A percentile compares a stretch with the other conserved stretches of the same genome.
These are phyloP conservation scores for Verbascum thapsus DNA, from an alignment of 257 asterid genomes.

Conservation along the genomic window DNA sequence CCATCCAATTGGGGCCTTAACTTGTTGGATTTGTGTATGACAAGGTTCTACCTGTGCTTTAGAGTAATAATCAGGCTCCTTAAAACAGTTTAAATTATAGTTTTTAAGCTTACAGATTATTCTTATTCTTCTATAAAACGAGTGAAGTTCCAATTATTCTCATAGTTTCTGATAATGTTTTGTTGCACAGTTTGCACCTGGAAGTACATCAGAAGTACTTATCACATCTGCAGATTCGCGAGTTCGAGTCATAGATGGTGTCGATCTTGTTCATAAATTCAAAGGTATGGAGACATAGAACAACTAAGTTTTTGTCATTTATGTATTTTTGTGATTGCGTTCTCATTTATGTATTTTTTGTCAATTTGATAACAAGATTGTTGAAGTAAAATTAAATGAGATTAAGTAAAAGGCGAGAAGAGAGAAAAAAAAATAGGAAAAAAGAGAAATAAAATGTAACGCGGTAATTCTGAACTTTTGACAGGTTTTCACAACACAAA, in stretches of 20 bases:
- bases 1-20: too few relatives aligned
- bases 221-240: conserved; percentile 96
- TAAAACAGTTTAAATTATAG: too few relatives aligned
- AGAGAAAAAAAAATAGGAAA: too few relatives aligned
- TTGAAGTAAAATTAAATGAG: too few relatives aligned
- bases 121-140: conserved; percentile 6
- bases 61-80: too few relatives aligned
- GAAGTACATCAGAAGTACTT: conserved; percentile 92
- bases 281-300: too few relatives aligned
- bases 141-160: conserved; percentile 13
- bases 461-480: too few relatives aligned
- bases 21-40: neutral
- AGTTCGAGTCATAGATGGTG: conserved; percentile 79
- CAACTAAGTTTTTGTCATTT: neutral
- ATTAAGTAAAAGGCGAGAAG: too few relatives aligned
- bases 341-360: conserved; percentile 16
- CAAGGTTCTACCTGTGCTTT: neutral
- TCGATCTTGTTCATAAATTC: conserved; percentile 89
- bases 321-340: conserved; percentile 15
- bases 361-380: too few relatives aligned
- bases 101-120: neutral
- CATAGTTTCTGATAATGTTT: conserved; percentile 35
- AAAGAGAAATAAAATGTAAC: too few relatives aligned
- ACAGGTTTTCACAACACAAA: conserved; percentile 85
- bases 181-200: conserved; percentile 81